A percentile compares a stretch with the other conserved stretches of the same genome.
phyloP scores from a whole-genome alignment of 2,329 filamentous ascomycete genomes.

The Colletotrichum costaricense region DNA sequence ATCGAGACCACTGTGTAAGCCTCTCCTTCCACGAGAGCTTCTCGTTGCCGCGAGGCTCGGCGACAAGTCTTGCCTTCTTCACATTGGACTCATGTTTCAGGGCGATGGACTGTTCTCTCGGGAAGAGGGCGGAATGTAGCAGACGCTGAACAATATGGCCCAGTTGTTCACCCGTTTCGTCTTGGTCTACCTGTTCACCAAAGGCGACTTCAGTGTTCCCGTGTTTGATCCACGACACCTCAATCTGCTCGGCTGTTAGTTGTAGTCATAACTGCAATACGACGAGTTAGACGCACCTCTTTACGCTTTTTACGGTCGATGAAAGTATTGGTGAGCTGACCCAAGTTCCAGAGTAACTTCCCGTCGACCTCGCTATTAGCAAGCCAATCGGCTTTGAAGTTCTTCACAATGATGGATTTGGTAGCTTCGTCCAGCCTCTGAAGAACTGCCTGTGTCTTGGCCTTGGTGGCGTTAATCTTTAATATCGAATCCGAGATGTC shows the following conservation, averaged over 20 bases:
- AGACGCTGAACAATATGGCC: slow-evolving; percentile 35
- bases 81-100: slow-evolving; percentile 1
- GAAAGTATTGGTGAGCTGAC: slow-evolving; percentile 48
- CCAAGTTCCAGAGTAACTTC: slow-evolving; percentile 48
- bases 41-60: slow-evolving; percentile 5
- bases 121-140: slow-evolving; percentile 19
- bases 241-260: slow-evolving; percentile 21
- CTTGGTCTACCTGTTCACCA: neutral
- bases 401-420: slow-evolving; percentile 29
- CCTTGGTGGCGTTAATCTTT: slow-evolving; percentile 49
- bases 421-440: slow-evolving; percentile 36
- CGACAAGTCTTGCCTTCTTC: neutral
- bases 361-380: slow-evolving; percentile 39
- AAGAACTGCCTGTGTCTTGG: slow-evolving; percentile 49
- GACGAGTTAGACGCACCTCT: neutral
- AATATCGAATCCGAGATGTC: slow-evolving; percentile 46
- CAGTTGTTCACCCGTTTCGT: slow-evolving; percentile 26
- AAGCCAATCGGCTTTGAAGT: slow-evolving; percentile 41
- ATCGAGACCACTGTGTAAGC: slow-evolving; percentile 32
- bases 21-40: slow-evolving; percentile 33
- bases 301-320: neutral
- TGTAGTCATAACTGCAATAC: neutral
- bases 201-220: neutral
- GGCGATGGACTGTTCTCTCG: neutral
- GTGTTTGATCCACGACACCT: slow-evolving; percentile 36